These are phyloP conservation scores for Rhypophila decipiens DNA, from an alignment of 495 filamentous ascomycete genomes.

Conservation along the genomic window DNA sequence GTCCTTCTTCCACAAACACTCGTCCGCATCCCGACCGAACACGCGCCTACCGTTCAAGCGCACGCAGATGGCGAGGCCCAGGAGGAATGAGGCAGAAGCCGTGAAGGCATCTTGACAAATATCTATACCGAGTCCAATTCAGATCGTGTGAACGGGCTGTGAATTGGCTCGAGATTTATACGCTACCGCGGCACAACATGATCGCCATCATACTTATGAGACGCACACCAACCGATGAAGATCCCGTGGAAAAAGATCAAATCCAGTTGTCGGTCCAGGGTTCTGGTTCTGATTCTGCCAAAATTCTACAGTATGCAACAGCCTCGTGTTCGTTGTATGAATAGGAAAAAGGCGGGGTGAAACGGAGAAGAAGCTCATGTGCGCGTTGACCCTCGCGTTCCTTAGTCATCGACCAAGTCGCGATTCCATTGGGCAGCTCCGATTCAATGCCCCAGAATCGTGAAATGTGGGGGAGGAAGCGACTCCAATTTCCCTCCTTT, in stretches of 20 bases:
- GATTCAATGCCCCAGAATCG: background rate
- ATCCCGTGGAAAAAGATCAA: no score
- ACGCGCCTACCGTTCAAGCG: slow-evolving; percentile 51
- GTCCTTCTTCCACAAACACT: slow-evolving; percentile 67
- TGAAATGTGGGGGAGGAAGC: slow-evolving; percentile 3
- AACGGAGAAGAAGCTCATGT: background rate
- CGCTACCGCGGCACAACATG: no score
- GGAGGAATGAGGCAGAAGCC: slow-evolving; percentile 29
- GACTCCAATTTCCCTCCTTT: background rate
- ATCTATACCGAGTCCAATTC: no score
- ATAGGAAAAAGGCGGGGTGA: background rate
- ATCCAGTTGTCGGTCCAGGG: no score
- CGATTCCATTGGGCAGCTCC: slow-evolving; percentile 6
- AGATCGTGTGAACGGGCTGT: no score
- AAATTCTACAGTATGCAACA: no score
- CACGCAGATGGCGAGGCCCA: slow-evolving; percentile 38
- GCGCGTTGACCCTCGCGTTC: slow-evolving; percentile 21
- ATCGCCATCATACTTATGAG: no score
- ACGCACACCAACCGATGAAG: no score
- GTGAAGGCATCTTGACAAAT: no score
- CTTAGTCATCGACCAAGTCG: slow-evolving; percentile 18
- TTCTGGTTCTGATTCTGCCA: no score
- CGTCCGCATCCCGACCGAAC: slow-evolving; percentile 70
- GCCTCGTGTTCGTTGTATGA: background rate
- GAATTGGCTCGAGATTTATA: no score